phyloP scores from a whole-genome alignment of 2,329 filamentous ascomycete genomes.

The Fusarium luffae region DNA sequence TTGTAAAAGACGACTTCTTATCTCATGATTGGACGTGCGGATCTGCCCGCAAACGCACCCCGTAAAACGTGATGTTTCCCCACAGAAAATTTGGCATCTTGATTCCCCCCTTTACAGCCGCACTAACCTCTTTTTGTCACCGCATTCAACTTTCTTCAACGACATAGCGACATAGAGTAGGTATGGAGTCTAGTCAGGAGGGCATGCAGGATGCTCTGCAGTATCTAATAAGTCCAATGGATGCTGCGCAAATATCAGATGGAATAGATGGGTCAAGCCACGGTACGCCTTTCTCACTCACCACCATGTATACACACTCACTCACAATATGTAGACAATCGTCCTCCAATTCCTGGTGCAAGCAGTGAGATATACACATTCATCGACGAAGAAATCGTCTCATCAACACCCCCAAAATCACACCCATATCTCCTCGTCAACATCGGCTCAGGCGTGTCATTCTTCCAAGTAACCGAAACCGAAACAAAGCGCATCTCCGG shows the following conservation, averaged over 20 bases:
- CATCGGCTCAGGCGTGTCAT: constrained; percentile 95
- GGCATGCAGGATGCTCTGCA: background rate
- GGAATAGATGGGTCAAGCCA: constrained; percentile 17
- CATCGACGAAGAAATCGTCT: constrained; percentile 87
- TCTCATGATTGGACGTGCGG: background rate
- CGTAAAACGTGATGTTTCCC: background rate
- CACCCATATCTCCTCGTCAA: constrained; percentile 98
- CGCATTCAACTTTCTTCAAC: constrained; percentile 12
- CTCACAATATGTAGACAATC: background rate
- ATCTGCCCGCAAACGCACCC: background rate
- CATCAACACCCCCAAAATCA: constrained; percentile 81
- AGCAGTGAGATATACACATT: constrained; percentile 93
- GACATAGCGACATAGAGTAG: background rate
- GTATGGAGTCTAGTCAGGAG: background rate
- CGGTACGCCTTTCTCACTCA: background rate
- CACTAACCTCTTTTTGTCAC: constrained; percentile 26
- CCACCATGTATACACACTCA: accelerated
- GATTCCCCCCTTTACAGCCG: constrained; percentile 6
- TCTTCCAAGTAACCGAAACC: constrained; percentile 95
- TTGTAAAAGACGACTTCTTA: background rate
- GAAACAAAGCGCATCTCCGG: constrained; percentile 88
- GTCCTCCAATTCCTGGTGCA: constrained; percentile 8
- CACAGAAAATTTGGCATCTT: constrained; percentile 20
- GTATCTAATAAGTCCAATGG: background rate
- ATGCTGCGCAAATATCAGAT: constrained; percentile 10